Evolutionary conservation across 176 grass and related monocot genomes (phyloP), one percentile per base, ranked within the genome.

Genomic region (Stipa capillata): DNA sequence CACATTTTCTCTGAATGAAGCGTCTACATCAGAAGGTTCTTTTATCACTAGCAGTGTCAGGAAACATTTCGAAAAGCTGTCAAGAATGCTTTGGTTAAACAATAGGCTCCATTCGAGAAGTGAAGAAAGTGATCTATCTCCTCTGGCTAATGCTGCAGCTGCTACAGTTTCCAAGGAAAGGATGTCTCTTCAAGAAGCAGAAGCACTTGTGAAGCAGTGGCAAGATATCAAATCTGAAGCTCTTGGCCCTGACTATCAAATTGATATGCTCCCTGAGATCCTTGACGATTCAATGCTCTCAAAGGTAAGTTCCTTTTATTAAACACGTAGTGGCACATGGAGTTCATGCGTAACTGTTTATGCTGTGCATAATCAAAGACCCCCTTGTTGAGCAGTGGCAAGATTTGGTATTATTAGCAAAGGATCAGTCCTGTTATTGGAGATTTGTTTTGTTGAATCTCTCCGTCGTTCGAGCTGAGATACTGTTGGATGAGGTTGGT

Each of bases 221-320:
- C 90, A 99, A 73, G 85, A 91, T 35, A 74, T 99, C 64, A 99
- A 99, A 82, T 93, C 96, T 57, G 92, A 91, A 78, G 96, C 92
- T 2, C 78, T 99, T 72, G 96, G 96, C 28, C 90, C 96, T 54
- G 80, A 69, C 62, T 89, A 99, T 82, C 87, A 93, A 83, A 85
- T 93, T 25, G 85, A 87, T 51, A 78, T 82, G 71, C 85, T 99
- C 15, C 45, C 83, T 25, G 86, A 82, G n/a, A 65, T 99, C 74
- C 90, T 99, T 62, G 88, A 92, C 1, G 92, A 87, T 62, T 83
- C 86, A 33, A 95, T 99, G 96, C 96, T 99, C 32, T 76, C 83
- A 32, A 93, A 95, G 90, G 96, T 91, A 65, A 73, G 49, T 60
- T 43, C 80, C 27, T 72, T 27, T 35, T 57, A 9, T 75, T 4